Percentiles rank a stretch among this genome's conserved stretches.
These are phyloP conservation scores for Allodekkera sacchari DNA, from an alignment of 805 yeast genomes.

Conservation along the genomic window DNA sequence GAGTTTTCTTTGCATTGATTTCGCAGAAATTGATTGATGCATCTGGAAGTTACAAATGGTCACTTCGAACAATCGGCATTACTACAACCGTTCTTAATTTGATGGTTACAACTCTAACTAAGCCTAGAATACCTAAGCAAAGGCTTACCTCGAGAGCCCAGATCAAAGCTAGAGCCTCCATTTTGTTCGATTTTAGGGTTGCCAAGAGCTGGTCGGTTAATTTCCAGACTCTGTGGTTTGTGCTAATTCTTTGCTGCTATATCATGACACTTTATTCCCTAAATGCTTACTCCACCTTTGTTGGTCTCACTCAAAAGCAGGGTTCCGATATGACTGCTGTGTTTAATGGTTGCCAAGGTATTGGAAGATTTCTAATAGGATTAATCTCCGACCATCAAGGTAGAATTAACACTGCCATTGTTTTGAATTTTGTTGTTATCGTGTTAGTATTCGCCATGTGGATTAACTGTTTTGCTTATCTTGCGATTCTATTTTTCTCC, in stretches of 20 bases:
- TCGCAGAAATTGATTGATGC: conserved; percentile 29
- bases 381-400: conserved; percentile 37
- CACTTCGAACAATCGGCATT: conserved; percentile 35
- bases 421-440: conserved; percentile 25
- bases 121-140: conserved; percentile 28
- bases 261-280: conserved; percentile 38
- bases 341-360: conserved; percentile 36
- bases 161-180: conserved; percentile 10
- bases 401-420: conserved; percentile 34
- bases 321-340: conserved; percentile 40
- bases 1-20: conserved; percentile 29
- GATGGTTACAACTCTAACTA: conserved; percentile 34
- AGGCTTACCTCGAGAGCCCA: conserved; percentile 11
- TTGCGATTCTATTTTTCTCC: conserved; percentile 27
- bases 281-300: conserved; percentile 37
- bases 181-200: conserved; percentile 15
- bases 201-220: conserved; percentile 11
- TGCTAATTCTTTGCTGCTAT: conserved; percentile 33
- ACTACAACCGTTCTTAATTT: conserved; percentile 28
- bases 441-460: conserved; percentile 39
- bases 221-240: conserved; percentile 18
- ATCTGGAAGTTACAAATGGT: conserved; percentile 30
- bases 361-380: conserved; percentile 46
- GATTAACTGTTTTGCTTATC: conserved; percentile 27
- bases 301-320: conserved; percentile 37